These are phyloP conservation scores for Fusarium sp. DNA, from an alignment of 2,329 filamentous ascomycete species.

Conservation along the genomic window DNA sequence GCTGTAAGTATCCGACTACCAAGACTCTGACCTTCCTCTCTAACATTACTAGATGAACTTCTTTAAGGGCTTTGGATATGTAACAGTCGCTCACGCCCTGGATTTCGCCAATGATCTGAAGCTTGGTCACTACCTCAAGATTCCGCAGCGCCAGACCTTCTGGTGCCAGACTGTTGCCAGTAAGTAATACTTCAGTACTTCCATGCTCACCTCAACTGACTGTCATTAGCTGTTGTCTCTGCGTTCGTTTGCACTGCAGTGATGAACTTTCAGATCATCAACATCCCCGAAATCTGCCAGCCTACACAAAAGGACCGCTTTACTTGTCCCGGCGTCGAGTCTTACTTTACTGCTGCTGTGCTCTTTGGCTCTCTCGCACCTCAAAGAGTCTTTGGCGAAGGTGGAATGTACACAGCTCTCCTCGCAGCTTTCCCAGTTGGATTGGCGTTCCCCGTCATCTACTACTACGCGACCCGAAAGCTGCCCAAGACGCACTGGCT, in stretches of 20 bases:
- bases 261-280: slow-evolving; percentile 52
- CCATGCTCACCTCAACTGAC: neutral
- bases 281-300: slow-evolving; percentile 54
- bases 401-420: slow-evolving; percentile 52
- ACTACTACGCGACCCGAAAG: slow-evolving; percentile 52
- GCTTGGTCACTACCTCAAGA: slow-evolving; percentile 59
- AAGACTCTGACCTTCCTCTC: rapidly evolving
- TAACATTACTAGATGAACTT: slow-evolving; percentile 54
- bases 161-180: slow-evolving; percentile 50
- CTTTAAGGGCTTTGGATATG: slow-evolving; percentile 59
- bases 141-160: slow-evolving; percentile 53
- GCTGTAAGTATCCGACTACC: slow-evolving; percentile 29
- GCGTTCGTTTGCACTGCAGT: slow-evolving; percentile 52
- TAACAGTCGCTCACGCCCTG: slow-evolving; percentile 53
- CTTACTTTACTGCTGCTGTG: slow-evolving; percentile 55
- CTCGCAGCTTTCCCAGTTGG: slow-evolving; percentile 57
- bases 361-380: slow-evolving; percentile 57
- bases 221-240: slow-evolving; percentile 45
- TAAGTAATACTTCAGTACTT: neutral
- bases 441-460: slow-evolving; percentile 50
- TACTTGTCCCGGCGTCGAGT: slow-evolving; percentile 54
- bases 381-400: slow-evolving; percentile 51
- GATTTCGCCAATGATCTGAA: slow-evolving; percentile 53
- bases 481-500: slow-evolving; percentile 51
- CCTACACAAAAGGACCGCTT: slow-evolving; percentile 51